Percentiles rank a stretch among this genome's conserved stretches.
Conservation (phyloP, 805 yeast species). For the Saccharomycopsis guyanensis region DNA sequence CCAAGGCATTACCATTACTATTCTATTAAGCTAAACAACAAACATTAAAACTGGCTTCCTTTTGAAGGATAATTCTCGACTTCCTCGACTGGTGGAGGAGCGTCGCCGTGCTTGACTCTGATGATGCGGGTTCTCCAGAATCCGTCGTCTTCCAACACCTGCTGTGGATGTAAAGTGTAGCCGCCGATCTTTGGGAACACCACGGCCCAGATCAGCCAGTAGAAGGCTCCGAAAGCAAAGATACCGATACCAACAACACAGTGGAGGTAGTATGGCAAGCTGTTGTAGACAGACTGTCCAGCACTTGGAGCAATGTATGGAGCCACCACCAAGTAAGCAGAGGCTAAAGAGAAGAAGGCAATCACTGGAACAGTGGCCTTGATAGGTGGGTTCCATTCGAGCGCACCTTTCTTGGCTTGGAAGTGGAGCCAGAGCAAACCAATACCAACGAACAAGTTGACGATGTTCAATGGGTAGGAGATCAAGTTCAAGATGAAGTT, state of each 20-base stretch:
- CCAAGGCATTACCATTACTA: too few relatives aligned
- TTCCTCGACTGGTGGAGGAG: constrained; percentile 5
- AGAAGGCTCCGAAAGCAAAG: constrained; percentile 54
- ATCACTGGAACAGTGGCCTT: constrained; percentile 58
- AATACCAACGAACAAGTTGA: constrained; percentile 55
- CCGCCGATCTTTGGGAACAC: constrained; percentile 48
- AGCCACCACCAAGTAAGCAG: constrained; percentile 62
- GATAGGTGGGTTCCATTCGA: constrained; percentile 66
- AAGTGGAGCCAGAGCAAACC: constrained; percentile 56
- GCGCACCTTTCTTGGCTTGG: constrained; percentile 40
- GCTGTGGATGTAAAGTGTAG: constrained; percentile 44
- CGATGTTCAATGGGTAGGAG: constrained; percentile 74
- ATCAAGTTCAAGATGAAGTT: constrained; percentile 72
- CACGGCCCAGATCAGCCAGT: constrained; percentile 60
- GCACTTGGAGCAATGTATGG: constrained; percentile 70
- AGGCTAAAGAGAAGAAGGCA: constrained; percentile 54
- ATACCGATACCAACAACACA: constrained; percentile 80
- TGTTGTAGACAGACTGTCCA: constrained; percentile 61
- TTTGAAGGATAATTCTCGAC: too few relatives aligned
- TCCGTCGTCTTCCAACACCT: constrained; percentile 57
- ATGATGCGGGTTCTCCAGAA: constrained; percentile 61
- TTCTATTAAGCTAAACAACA: neutral
- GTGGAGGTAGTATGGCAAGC: constrained; percentile 69
- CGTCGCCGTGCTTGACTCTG: constrained; percentile 29
- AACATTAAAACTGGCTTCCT: neutral